Evolutionary conservation across 2,329 filamentous ascomycete genomes (phyloP).

Genomic region (Cryphonectria japonica): DNA sequence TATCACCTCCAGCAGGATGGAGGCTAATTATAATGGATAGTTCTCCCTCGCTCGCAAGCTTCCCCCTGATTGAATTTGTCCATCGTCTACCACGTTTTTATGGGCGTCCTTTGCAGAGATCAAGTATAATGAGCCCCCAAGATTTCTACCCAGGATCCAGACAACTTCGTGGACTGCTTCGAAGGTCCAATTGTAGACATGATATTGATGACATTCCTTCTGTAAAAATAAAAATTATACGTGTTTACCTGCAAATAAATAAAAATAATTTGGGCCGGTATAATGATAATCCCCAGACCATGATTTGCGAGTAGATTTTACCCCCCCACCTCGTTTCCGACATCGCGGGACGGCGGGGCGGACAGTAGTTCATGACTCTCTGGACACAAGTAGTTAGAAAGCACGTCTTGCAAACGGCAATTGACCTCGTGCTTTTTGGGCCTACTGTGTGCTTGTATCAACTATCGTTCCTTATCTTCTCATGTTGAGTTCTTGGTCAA

Average conservation of each 20-base stretch:
- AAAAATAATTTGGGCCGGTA: not conserved
- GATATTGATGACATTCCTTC: not conserved
- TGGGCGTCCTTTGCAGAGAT: not conserved
- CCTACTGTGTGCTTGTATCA: not conserved
- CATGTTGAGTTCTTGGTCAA: not conserved
- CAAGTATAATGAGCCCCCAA: not conserved
- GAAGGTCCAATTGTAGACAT: not conserved
- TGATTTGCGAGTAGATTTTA: not conserved
- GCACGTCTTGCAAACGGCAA: not conserved
- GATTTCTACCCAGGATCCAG: too few relatives aligned
- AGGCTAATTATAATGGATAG: constrained; percentile 20
- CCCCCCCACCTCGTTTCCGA: constrained; percentile 11
- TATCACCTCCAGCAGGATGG: constrained; percentile 11
- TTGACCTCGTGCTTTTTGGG: not conserved
- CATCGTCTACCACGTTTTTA: not conserved
- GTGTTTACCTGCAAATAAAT: not conserved
- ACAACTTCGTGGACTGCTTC: not conserved
- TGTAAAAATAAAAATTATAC: not conserved
- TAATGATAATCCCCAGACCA: constrained; percentile 11
- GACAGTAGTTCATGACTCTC: constrained; percentile 6
- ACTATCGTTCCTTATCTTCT: not conserved
- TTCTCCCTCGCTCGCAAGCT: not conserved
- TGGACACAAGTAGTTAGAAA: not conserved
- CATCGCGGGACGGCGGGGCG: constrained; percentile 16
- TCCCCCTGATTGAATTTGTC: not conserved